Evolutionary conservation across 2,329 filamentous ascomycete species (phyloP).

Genomic region (Aureobasidium melanogenum): DNA sequence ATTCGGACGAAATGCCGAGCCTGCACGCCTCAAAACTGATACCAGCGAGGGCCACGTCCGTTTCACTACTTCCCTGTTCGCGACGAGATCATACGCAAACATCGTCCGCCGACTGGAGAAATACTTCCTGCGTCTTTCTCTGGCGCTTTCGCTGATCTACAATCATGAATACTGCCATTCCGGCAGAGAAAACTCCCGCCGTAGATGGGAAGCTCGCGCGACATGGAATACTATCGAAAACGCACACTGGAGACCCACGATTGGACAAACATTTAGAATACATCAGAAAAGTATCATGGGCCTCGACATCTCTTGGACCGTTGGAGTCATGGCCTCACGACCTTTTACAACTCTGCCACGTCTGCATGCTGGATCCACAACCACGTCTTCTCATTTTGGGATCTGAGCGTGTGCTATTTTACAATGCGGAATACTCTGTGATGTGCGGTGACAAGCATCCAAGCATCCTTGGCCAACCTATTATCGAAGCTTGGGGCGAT

Average conservation of each 20-base stretch:
- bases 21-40: not conserved
- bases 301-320: conserved; percentile 11
- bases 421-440: conserved; percentile 12
- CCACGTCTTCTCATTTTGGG: conserved; percentile 13
- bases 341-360: conserved; percentile 10
- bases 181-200: not conserved
- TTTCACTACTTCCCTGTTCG: not conserved
- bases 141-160: no score
- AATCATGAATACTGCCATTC: not conserved
- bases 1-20: not conserved
- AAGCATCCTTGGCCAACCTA: not conserved
- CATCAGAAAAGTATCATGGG: conserved; percentile 10
- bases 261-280: conserved; percentile 4
- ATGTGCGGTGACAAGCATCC: conserved; percentile 13
- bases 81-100: not conserved
- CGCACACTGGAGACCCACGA: not conserved
- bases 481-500: not conserved
- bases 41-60: not conserved
- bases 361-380: conserved; percentile 8
- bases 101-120: not conserved
- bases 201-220: not conserved
- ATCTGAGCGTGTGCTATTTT: conserved; percentile 10
- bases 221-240: not conserved
- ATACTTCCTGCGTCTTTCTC: not conserved
- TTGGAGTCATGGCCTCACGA: conserved; percentile 12